Evolutionary conservation across 345 rosid species (phyloP).

Genomic region (Carallia brachiata): DNA sequence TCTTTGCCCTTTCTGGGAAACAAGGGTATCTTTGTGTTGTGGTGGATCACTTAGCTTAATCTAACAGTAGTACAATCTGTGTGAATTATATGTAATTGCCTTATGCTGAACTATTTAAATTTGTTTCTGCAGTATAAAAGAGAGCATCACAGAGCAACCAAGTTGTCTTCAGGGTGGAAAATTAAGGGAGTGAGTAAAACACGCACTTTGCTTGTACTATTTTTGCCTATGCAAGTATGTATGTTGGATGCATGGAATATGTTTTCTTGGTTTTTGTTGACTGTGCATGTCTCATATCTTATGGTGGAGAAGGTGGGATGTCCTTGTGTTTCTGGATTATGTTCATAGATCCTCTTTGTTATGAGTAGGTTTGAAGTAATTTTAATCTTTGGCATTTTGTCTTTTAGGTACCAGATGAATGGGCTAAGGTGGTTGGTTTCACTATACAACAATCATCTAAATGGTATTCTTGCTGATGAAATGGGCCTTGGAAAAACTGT

Average conservation of each 20-base stretch:
- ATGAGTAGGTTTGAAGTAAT: slow-evolving; percentile 6
- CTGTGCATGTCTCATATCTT: neutral
- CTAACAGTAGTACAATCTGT: neutral
- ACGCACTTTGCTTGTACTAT: neutral
- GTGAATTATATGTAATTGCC: neutral
- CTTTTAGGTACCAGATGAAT: slow-evolving; percentile 87
- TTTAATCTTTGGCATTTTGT: slow-evolving; percentile 16
- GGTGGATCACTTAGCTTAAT: neutral
- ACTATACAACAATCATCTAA: slow-evolving; percentile 78
- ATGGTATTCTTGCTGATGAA: slow-evolving; percentile 96
- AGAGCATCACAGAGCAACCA: slow-evolving; percentile 83
- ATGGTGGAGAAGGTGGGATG: neutral
- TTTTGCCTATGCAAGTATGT: neutral
- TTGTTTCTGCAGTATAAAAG: slow-evolving; percentile 68
- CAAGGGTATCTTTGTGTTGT: neutral
- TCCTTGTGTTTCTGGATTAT: neutral
- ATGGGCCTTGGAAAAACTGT: slow-evolving; percentile 99
- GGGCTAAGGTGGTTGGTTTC: slow-evolving; percentile 93
- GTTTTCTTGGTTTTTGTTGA: neutral
- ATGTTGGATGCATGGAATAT: neutral
- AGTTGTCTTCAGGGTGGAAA: slow-evolving; percentile 66
- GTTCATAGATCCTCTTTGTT: neutral
- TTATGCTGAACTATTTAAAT: neutral
- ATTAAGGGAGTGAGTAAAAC: slow-evolving; percentile 78
- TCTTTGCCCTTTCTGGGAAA: neutral